Evolutionary conservation across 2,329 filamentous ascomycete species (phyloP), one percentile per base, ranked within the genome.

Genomic region (Phialophora expanda): DNA sequence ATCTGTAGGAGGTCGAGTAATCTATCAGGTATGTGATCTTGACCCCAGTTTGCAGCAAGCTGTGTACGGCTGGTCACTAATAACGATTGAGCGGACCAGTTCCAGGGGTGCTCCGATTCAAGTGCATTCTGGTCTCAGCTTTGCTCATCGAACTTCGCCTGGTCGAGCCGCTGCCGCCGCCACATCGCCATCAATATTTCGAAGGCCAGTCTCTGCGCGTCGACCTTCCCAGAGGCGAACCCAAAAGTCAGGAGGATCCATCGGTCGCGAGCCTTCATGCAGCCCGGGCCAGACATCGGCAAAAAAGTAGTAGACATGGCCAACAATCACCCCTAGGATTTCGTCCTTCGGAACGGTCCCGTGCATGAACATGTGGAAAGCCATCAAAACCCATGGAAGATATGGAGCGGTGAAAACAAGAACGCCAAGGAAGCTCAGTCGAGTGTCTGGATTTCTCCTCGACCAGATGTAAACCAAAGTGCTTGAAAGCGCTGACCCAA

Each of bases 391-490:
- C 93, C 94, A 98, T 0, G 95, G 95, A 54, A 99, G 82, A 78
- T 96, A 98, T 0, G 95, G 95, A 24, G 95, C 95, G 4, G 91
- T 92, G 79, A 99, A 98, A 1, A 95, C 91, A 50, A 98, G 79
- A 56, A 99, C 77, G 0, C 95, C 95, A 4, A 99, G 81, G 77
- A 97, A 93, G 75, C 92, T 96, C 14, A 99, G 84, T 65, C 92
- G 85, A 0, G 93, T 96, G 69, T 97, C 92, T 0, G 95, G 94
- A 76, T 99, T 98, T 64, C 94, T 89, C 61, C 95, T 87, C 69
- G 93, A 95, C 95, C 95, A 99, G 74, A 99, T 97, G 78, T 99
- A 99, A 64, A 98, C 94, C 67, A 99, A 84, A 5, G 92, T 97
- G 57, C 92, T 96, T 3, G 92, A 96, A 14, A 99, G 85, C 1